These are phyloP conservation scores for Echria macrotheca DNA, from an alignment of 495 filamentous ascomycete species.

Conservation along the genomic window DNA sequence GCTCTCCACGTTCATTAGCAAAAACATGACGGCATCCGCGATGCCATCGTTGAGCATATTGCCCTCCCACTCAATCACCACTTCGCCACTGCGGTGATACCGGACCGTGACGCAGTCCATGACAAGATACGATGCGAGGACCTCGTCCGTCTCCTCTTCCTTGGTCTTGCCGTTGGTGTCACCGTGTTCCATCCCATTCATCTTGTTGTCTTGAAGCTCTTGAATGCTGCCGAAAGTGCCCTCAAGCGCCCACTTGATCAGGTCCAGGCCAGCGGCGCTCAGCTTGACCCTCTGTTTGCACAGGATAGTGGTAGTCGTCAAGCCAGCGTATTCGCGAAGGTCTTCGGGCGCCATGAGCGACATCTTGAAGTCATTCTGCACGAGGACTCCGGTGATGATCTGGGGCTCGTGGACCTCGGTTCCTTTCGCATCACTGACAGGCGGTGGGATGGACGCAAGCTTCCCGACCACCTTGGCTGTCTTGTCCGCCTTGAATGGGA, in stretches of 20 bases:
- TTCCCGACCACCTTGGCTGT: slow-evolving; percentile 94
- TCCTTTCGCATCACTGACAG: slow-evolving; percentile 29
- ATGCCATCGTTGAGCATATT: slow-evolving; percentile 97
- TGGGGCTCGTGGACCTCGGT: slow-evolving; percentile 29
- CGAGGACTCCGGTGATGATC: slow-evolving; percentile 81
- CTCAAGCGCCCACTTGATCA: slow-evolving; percentile 92
- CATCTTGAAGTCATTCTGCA: slow-evolving; percentile 96
- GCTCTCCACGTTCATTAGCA: slow-evolving; percentile 82
- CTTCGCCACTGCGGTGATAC: slow-evolving; percentile 62
- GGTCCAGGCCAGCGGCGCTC: slow-evolving; percentile 78
- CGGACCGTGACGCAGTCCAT: slow-evolving; percentile 86
- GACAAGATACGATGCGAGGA: slow-evolving; percentile 65
- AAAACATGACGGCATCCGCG: slow-evolving; percentile 89
- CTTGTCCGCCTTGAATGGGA: slow-evolving; percentile 95
- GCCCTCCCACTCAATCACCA: slow-evolving; percentile 94
- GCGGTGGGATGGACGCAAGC: slow-evolving; percentile 73
- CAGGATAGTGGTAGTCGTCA: slow-evolving; percentile 86
- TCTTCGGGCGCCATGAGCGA: slow-evolving; percentile 95
- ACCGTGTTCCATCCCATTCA: slow-evolving; percentile 24
- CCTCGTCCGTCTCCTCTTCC: slow-evolving; percentile 38
- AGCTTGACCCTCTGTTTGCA: slow-evolving; percentile 86
- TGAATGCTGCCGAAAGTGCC: slow-evolving; percentile 86
- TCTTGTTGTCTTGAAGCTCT: slow-evolving; percentile 49
- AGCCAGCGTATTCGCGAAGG: slow-evolving; percentile 86
- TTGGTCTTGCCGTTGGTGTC: slow-evolving; percentile 38